phyloP scores from a whole-genome alignment of 768 basidiomycete species.

The Suillus weaverae region DNA sequence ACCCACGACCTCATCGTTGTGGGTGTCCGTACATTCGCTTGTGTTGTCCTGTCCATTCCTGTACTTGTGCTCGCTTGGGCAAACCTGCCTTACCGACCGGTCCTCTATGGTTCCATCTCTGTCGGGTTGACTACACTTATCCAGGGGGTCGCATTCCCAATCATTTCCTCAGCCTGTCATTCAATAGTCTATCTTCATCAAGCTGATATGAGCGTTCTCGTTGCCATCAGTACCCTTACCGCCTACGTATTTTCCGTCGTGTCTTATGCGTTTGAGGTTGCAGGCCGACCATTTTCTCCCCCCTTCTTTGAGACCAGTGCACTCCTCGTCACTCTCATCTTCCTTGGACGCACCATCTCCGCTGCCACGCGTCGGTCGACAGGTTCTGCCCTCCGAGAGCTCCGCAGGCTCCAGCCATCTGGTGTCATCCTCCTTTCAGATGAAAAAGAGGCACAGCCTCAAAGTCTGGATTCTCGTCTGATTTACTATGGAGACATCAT shows the following conservation, averaged over 20 bases:
- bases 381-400: too few species aligned
- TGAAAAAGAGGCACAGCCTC: conserved; percentile 28
- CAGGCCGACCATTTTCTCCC: too few species aligned
- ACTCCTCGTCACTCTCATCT: too few species aligned
- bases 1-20: conserved; percentile 33
- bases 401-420: too few species aligned
- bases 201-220: conserved; percentile 41
- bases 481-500: conserved; percentile 39
- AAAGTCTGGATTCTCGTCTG: conserved; percentile 20
- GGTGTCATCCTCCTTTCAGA: conserved; percentile 32
- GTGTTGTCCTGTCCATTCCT: conserved; percentile 37
- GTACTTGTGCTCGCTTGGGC: conserved; percentile 47
- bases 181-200: conserved; percentile 36
- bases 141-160: conserved; percentile 37
- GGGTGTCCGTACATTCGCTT: conserved; percentile 30
- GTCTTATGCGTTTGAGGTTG: background rate
- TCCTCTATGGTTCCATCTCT: conserved; percentile 37
- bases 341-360: too few species aligned
- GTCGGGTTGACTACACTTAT: conserved; percentile 40
- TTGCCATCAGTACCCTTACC: conserved; percentile 38
- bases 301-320: too few species aligned
- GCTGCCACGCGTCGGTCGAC: conserved; percentile 3
- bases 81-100: conserved; percentile 31
- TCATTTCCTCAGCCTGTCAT: conserved; percentile 36
- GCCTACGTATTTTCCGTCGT: conserved; percentile 44